Conservation (phyloP, 345 rosid genomes). For the Isatis tinctoria region DNA sequence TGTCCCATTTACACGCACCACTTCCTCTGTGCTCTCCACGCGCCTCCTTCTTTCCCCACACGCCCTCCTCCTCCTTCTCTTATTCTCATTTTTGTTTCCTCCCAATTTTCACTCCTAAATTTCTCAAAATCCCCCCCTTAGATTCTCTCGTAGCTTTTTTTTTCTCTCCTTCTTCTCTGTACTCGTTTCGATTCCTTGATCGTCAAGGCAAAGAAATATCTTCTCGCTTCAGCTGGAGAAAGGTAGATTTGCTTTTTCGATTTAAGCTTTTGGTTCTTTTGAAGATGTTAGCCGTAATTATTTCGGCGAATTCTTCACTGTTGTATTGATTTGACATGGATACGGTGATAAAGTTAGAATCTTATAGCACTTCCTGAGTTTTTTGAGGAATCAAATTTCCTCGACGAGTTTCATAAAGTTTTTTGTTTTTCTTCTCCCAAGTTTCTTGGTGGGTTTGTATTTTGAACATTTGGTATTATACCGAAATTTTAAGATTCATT, state of each 20-base stretch:
- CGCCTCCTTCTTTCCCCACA: slow-evolving; percentile 38
- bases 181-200: not conserved
- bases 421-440: not conserved
- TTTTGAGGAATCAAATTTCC: no score
- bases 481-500: not conserved
- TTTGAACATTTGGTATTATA: not conserved
- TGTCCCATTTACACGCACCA: slow-evolving; percentile 30
- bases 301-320: not conserved
- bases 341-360: not conserved
- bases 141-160: not conserved
- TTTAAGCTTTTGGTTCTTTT: not conserved
- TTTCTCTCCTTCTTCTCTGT: not conserved
- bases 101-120: not conserved
- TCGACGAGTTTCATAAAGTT: not conserved
- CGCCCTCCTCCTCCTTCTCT: slow-evolving; percentile 23
- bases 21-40: slow-evolving; percentile 44
- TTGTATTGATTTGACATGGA: slow-evolving; percentile 12
- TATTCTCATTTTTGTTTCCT: not conserved
- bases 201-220: not conserved
- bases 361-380: not conserved
- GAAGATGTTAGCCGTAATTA: not conserved
- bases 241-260: not conserved
- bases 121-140: not conserved
- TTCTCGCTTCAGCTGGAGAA: not conserved
- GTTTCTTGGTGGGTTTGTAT: not conserved